A percentile compares a stretch with the other conserved stretches of the same genome.
Conservation (phyloP, 495 filamentous ascomycete species). For the Parachaetomium inaequale region DNA sequence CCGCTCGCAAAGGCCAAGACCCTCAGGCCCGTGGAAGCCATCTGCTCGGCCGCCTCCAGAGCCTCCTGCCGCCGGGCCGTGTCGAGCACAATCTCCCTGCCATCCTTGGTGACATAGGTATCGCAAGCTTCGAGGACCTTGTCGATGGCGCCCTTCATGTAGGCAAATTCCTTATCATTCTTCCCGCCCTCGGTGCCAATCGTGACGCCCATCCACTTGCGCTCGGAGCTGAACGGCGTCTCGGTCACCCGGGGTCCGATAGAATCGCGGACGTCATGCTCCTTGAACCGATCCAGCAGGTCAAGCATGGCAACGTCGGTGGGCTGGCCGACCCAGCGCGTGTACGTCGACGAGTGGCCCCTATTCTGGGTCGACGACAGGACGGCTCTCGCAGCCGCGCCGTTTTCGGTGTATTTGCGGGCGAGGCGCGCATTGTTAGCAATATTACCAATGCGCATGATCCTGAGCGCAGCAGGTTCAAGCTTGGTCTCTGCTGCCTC, state of each 20-base stretch:
- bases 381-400: conserved; percentile 67
- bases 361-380: conserved; percentile 69
- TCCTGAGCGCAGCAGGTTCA: conserved; percentile 67
- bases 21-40: conserved; percentile 87
- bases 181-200: conserved; percentile 59
- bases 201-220: conserved; percentile 98
- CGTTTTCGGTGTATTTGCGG: conserved; percentile 51
- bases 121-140: conserved; percentile 81
- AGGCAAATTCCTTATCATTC: conserved; percentile 65
- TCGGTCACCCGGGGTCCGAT: conserved; percentile 75
- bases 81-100: conserved; percentile 83
- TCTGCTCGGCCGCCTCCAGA: conserved; percentile 75
- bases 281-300: conserved; percentile 80
- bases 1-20: conserved; percentile 93
- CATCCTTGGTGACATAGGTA: conserved; percentile 83
- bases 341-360: conserved; percentile 60
- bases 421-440: conserved; percentile 91
- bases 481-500: conserved; percentile 56
- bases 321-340: conserved; percentile 93
- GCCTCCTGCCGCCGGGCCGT: conserved; percentile 69
- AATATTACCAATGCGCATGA: conserved; percentile 88
- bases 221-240: conserved; percentile 92
- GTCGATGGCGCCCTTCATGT: conserved; percentile 94
- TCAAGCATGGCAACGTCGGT: conserved; percentile 96
- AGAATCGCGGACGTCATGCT: conserved; percentile 83